A percentile compares a stretch with the other conserved stretches of the same genome.
phyloP scores from a whole-genome alignment of 768 basidiomycete species.

The Rhodotorula paludigena region DNA sequence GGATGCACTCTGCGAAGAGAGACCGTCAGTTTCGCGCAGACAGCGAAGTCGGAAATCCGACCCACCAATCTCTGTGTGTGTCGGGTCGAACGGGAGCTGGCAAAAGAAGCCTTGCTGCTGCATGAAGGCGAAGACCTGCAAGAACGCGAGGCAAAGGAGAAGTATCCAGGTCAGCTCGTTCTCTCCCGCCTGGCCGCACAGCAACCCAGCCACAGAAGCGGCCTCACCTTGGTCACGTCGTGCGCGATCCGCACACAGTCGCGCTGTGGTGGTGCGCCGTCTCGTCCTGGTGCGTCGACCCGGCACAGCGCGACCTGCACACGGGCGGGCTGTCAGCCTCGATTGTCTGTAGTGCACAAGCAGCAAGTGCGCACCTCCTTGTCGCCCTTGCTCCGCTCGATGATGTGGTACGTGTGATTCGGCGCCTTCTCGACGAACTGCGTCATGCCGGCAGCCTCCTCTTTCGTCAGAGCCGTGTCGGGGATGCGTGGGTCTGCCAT shows the following conservation, averaged over 20 bases:
- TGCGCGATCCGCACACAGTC: conserved; percentile 23
- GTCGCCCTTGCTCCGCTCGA: conserved; percentile 21
- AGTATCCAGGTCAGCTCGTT: no score
- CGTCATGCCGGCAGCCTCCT: neutral
- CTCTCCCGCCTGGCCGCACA: no score
- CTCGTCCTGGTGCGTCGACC: neutral
- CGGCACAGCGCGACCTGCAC: conserved; percentile 26
- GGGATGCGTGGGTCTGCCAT: conserved; percentile 15
- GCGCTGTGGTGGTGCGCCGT: neutral
- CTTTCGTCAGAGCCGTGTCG: neutral
- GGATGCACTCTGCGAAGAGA: conserved; percentile 12
- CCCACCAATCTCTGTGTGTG: conserved; percentile 31
- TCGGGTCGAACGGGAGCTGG: conserved; percentile 35
- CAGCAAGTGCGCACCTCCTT: neutral
- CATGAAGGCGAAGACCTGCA: conserved; percentile 31
- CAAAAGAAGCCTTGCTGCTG: conserved; percentile 35
- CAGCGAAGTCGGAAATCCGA: neutral
- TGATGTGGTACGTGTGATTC: conserved; percentile 21
- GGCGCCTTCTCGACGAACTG: neutral
- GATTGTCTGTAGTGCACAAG: neutral
- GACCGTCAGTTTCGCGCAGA: neutral
- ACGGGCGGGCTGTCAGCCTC: no score
- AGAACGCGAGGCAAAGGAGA: neutral
- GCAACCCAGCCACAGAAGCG: no score
- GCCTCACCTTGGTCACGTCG: conserved; percentile 24